Base-by-base conservation (phyloP, 2,329 filamentous ascomycete species). In the Penicillium rolfsii region DNA sequence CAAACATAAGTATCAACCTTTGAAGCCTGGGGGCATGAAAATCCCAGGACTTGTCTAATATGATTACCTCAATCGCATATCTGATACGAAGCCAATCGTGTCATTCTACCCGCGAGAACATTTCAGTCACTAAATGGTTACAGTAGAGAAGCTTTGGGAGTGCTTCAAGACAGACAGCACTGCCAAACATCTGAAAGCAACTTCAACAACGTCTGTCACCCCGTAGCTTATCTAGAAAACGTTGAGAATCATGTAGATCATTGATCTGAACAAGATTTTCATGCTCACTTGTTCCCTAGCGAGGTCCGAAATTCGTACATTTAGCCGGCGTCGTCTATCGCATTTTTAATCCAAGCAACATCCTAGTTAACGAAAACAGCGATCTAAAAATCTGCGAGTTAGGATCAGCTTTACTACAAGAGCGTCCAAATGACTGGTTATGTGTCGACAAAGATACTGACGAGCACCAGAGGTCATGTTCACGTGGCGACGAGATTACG, bases 111-210 rank as follows among this genome's bases (percentile, higher is more conserved):
- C 95, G 55, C 93, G 92, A 80, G 95, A 99, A 79, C 93, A 97
- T 82, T 91, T 99, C 78, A 97, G 93, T 59, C 91, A 87, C 77
- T 93, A 96, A 78, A 93, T 93, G 79, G 95, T 99, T 61, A 95
- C 95, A 61, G 93, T 99, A 76, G 99, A 99, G 86, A 99, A 99
- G 86, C 98, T 99, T 74, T 97, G 98, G 91, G 98, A 98, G 83
- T 95, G 95, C 7, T 99, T 99, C 81, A 97, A 93, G 84, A 98
- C 95, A n/a, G 93, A 93, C 0, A 93, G 97, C 60, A 85, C 99
- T 52, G 95, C 95, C 95, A 57, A 98, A 83, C 87, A 95, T 75
- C 98, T 83, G 98, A 73, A 98, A 98, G 84, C 94, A 98, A 74
- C 83, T 99, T 62, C 89, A 89, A 75, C 81, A 99, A 99, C 81